phyloP scores from a whole-genome alignment of 1,284 basidiomycete genomes.

The Pseudozyma thailandica region DNA sequence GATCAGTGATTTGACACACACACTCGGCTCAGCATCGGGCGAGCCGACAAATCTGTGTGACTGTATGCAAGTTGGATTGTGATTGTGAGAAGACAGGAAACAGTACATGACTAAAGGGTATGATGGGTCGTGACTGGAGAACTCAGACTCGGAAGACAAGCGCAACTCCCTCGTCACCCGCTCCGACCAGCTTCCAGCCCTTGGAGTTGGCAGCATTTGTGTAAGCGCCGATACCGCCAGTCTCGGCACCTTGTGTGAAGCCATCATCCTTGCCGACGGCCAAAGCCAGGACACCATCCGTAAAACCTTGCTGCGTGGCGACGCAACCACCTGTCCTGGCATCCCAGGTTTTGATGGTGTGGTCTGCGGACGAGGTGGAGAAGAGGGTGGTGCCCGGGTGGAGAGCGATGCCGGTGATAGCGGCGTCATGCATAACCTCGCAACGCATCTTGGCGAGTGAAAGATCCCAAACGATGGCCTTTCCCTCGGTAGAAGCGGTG shows the following conservation, averaged over 20 bases:
- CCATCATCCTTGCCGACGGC: conserved; percentile 72
- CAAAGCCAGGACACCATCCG: conserved; percentile 80
- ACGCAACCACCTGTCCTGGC: conserved; percentile 82
- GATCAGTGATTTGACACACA: neutral
- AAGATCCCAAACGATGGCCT: conserved; percentile 92
- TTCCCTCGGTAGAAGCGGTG: conserved; percentile 92
- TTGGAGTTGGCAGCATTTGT: conserved; percentile 39
- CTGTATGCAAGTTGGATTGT: conserved; percentile 3
- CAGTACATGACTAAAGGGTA: conserved; percentile 17
- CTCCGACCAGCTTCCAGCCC: conserved; percentile 66
- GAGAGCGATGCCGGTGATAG: conserved; percentile 49
- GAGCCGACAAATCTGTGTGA: neutral
- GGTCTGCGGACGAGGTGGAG: conserved; percentile 76
- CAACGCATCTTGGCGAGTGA: conserved; percentile 71
- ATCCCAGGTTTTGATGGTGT: conserved; percentile 90
- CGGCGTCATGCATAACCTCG: conserved; percentile 47
- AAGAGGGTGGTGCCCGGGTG: conserved; percentile 89
- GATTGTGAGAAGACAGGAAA: conserved; percentile 1
- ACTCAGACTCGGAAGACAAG: conserved; percentile 63
- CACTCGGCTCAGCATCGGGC: conserved; percentile 5
- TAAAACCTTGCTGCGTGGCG: conserved; percentile 85
- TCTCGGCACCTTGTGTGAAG: conserved; percentile 68
- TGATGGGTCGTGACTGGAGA: conserved; percentile 2
- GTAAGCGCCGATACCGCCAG: conserved; percentile 63
- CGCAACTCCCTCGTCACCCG: conserved; percentile 66